Evolutionary conservation across 805 yeast genomes (phyloP).

Genomic region (Metschnikowia hibisci): DNA sequence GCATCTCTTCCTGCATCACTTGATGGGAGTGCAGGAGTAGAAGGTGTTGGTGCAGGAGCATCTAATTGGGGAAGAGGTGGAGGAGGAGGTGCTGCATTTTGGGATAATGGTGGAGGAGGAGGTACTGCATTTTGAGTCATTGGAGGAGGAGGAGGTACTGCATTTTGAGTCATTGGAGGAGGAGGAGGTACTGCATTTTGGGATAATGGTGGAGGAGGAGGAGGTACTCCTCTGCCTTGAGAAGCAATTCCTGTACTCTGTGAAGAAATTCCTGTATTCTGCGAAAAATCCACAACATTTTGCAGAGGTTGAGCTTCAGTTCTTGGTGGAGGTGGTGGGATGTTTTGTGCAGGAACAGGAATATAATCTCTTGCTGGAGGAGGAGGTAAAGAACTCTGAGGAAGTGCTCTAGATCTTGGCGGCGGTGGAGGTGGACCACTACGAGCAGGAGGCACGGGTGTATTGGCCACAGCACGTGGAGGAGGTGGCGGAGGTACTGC

Average conservation of each 20-base stretch:
- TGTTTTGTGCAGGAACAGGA: background rate
- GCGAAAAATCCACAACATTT: background rate
- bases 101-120: conserved; percentile 15
- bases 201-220: conserved; percentile 28
- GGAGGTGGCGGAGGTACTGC: conserved; percentile 6
- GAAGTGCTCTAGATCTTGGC: background rate
- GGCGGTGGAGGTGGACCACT: conserved; percentile 5
- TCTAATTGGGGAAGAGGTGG: conserved; percentile 16
- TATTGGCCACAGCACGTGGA: background rate
- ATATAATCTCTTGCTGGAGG: conserved; percentile 1
- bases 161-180: conserved; percentile 27
- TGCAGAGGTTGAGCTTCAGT: background rate
- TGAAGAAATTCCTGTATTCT: too few relatives aligned
- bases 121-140: conserved; percentile 7
- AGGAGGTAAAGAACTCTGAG: background rate
- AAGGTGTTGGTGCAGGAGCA: conserved; percentile 5
- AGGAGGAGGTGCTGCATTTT: conserved; percentile 19
- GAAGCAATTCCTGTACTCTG: too few relatives aligned
- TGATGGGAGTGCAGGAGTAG: conserved; percentile 19
- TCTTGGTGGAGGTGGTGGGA: conserved; percentile 1
- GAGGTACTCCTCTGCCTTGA: conserved; percentile 11
- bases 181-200: conserved; percentile 21
- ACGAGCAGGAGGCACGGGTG: conserved; percentile 1
- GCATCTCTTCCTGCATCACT: conserved; percentile 72
- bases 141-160: conserved; percentile 21